Conservation (phyloP, 148 eudicot species). For the Gaultheria prostrata region DNA sequence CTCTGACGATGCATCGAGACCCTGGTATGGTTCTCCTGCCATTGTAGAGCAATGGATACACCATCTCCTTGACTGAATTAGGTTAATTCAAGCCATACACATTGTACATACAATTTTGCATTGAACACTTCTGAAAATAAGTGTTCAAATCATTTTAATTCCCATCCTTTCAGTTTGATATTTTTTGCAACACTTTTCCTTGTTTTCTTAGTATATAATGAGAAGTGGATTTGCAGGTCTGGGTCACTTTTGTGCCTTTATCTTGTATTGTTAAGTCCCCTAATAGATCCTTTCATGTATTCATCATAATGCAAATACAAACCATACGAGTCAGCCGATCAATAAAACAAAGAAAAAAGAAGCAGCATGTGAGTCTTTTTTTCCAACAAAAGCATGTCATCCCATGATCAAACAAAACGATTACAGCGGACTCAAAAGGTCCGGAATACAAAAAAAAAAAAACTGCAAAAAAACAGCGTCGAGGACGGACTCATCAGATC, state of each 20-base stretch:
- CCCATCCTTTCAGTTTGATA: neutral
- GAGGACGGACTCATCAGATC: too few relatives aligned
- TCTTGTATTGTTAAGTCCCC: neutral
- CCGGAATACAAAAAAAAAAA: too few relatives aligned
- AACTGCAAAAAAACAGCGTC: too few relatives aligned
- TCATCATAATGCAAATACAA: neutral
- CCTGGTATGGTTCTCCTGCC: conserved; percentile 86
- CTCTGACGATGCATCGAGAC: conserved; percentile 60
- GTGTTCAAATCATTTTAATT: neutral
- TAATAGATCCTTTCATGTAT: neutral
- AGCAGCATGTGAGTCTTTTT: too few relatives aligned
- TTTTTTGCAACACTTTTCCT: neutral
- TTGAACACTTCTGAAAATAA: neutral
- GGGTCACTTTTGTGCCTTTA: too few relatives aligned
- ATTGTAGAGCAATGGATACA: conserved; percentile 75
- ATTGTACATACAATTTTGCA: neutral
- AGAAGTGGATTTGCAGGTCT: too few relatives aligned
- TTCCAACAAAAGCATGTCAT: too few relatives aligned
- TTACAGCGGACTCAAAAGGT: too few relatives aligned
- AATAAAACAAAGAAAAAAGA: too few relatives aligned
- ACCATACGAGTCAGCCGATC: neutral
- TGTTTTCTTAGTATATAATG: neutral
- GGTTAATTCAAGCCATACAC: neutral
- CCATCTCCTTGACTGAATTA: conserved; percentile 53
- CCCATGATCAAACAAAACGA: too few relatives aligned